Evolutionary conservation across 345 rosid species (phyloP).

Genomic region (Salix brachista): DNA sequence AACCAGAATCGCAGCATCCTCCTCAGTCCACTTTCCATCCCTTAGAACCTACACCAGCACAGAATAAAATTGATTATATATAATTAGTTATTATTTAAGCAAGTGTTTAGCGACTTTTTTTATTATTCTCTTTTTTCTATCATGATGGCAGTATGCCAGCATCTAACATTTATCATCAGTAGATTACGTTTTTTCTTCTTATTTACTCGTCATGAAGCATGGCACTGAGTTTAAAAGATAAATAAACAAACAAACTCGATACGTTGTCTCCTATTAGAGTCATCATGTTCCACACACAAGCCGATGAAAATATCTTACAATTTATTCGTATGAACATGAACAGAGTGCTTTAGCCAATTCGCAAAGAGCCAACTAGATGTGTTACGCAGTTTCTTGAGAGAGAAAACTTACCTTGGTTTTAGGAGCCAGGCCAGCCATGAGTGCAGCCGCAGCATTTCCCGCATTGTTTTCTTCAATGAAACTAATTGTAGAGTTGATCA

Average conservation of each 20-base stretch:
- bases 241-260: too few relatives aligned
- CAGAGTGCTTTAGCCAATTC: background rate
- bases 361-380: background rate
- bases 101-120: background rate
- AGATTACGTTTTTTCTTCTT: background rate
- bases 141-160: background rate
- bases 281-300: background rate
- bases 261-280: too few relatives aligned
- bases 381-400: background rate
- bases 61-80: background rate
- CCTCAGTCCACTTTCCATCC: constrained; percentile 22
- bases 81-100: background rate
- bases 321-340: background rate
- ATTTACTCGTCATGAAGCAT: background rate
- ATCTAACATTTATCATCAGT: background rate
- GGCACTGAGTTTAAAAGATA: background rate
- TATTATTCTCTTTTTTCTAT: background rate
- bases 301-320: background rate
- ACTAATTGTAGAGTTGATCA: constrained; percentile 33
- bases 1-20: constrained; percentile 28
- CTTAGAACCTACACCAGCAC: constrained; percentile 17
- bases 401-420: constrained; percentile 21
- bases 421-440: constrained; percentile 31
- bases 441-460: constrained; percentile 31
- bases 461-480: constrained; percentile 35